Percentiles rank a stretch among this genome's conserved stretches.
phyloP scores from a whole-genome alignment of 2,329 filamentous ascomycete species.

The Epicoccum nigrum region DNA sequence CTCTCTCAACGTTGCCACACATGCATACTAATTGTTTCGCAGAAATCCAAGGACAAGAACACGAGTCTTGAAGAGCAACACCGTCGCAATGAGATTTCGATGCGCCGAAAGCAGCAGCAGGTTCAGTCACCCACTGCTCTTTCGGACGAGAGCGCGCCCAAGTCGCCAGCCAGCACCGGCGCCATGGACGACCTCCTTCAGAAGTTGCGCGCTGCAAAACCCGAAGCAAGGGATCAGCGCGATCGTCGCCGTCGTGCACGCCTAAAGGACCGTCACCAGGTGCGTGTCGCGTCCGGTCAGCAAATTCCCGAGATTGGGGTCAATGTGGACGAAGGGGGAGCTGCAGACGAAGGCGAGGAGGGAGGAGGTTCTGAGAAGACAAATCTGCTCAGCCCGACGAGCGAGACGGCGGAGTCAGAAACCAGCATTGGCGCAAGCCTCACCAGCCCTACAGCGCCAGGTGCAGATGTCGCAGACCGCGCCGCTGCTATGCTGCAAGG shows the following conservation, averaged over 20 bases:
- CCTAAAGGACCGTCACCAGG: conserved; percentile 88
- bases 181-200: conserved; percentile 96
- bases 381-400: conserved; percentile 59
- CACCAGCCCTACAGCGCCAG: conserved; percentile 40
- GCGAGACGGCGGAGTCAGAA: conserved; percentile 39
- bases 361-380: conserved; percentile 52
- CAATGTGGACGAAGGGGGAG: conserved; percentile 56
- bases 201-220: conserved; percentile 91
- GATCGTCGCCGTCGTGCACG: conserved; percentile 86
- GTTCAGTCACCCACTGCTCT: conserved; percentile 60
- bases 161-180: conserved; percentile 74
- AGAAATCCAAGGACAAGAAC: conserved; percentile 94
- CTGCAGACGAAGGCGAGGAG: conserved; percentile 5
- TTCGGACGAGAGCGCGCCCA: conserved; percentile 54
- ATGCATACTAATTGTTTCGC: conserved; percentile 14
- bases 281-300: conserved; percentile 86
- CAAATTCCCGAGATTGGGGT: conserved; percentile 77
- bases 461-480: conserved; percentile 77
- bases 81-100: conserved; percentile 84
- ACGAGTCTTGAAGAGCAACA: conserved; percentile 78
- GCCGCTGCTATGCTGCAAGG: conserved; percentile 85
- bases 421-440: conserved; percentile 22
- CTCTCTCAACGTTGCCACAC: neutral
- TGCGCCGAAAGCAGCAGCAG: conserved; percentile 75
- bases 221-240: conserved; percentile 85